Evolutionary conservation across 345 rosid species (phyloP).

Genomic region (Capsella bursapastoris): DNA sequence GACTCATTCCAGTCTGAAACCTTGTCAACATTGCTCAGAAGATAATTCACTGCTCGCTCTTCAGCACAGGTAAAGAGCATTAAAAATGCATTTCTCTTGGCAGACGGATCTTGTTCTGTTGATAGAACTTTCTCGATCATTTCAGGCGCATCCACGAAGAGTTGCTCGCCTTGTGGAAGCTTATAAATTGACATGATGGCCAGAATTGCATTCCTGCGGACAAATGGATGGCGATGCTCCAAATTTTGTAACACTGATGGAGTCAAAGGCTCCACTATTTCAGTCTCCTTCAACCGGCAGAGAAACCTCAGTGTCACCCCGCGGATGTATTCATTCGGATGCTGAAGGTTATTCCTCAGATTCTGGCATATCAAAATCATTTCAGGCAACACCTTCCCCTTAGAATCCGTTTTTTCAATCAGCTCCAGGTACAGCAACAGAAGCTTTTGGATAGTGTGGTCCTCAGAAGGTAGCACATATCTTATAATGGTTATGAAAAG

Average conservation of each 20-base stretch:
- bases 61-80: conserved; percentile 81
- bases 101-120: conserved; percentile 73
- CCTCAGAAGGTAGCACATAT: conserved; percentile 87
- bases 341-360: conserved; percentile 85
- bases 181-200: conserved; percentile 77
- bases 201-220: conserved; percentile 72
- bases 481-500: conserved; percentile 91
- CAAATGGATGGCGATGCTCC: conserved; percentile 77
- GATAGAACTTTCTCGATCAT: conserved; percentile 73
- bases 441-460: conserved; percentile 85
- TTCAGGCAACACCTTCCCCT: conserved; percentile 81
- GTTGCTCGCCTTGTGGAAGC: conserved; percentile 79
- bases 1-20: conserved; percentile 76
- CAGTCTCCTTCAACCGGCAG: conserved; percentile 73
- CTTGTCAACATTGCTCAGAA: conserved; percentile 68
- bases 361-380: conserved; percentile 95
- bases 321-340: conserved; percentile 87
- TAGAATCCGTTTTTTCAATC: conserved; percentile 78
- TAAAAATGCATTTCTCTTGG: conserved; percentile 79
- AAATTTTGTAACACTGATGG: conserved; percentile 74
- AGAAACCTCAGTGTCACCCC: conserved; percentile 83
- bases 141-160: conserved; percentile 77
- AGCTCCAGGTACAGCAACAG: conserved; percentile 82
- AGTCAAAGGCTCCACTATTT: conserved; percentile 71
- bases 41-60: conserved; percentile 66